Percentiles rank a stretch among this genome's conserved stretches.
phyloP scores from a whole-genome alignment of 257 asterid genomes.

The Solanum virginianum region DNA sequence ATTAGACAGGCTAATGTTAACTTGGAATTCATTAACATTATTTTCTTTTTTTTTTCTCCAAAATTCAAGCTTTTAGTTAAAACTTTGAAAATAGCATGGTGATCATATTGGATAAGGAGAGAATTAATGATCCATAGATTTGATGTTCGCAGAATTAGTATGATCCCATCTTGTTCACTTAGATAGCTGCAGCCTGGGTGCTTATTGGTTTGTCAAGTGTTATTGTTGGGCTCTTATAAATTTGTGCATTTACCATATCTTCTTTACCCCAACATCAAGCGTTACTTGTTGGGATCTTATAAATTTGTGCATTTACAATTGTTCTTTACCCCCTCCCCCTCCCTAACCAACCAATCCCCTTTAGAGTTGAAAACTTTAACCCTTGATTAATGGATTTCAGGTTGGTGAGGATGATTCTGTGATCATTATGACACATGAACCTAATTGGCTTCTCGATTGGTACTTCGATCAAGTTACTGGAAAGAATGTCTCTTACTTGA shows the following conservation, averaged over 20 bases:
- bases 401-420: slow-evolving; percentile 76
- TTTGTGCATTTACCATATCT: neutral
- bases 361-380: neutral
- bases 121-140: neutral
- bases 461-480: slow-evolving; percentile 77
- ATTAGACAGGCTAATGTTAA: neutral
- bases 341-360: neutral
- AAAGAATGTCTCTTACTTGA: slow-evolving; percentile 60
- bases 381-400: slow-evolving; percentile 23
- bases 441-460: slow-evolving; percentile 96
- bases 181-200: neutral
- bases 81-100: neutral
- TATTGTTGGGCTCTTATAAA: neutral
- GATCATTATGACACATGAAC: slow-evolving; percentile 95
- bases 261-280: neutral
- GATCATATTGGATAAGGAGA: neutral
- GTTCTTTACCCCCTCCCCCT: neutral
- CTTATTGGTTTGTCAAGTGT: neutral
- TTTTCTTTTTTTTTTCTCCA: neutral
- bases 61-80: neutral
- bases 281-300: neutral
- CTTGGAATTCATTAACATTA: neutral
- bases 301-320: neutral
- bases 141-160: neutral
- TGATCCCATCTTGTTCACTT: neutral